Base-by-base conservation (phyloP, 2,329 filamentous ascomycete genomes). In the Diaporthe sp. region DNA sequence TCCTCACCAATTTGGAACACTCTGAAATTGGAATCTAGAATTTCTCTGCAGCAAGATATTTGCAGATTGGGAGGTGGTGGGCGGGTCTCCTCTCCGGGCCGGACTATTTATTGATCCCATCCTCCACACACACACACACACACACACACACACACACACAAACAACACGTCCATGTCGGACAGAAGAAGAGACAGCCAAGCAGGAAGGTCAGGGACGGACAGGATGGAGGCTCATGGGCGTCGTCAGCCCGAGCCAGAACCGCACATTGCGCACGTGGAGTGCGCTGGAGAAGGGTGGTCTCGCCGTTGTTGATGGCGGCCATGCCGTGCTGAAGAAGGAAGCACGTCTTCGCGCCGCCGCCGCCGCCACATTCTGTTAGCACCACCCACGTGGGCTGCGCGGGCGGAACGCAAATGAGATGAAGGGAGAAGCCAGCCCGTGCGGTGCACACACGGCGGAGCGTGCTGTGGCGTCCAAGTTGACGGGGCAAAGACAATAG, bases 281-380 rank as follows among this genome's bases (percentile, higher is more conserved):
- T 10, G 37, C n/a, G 7, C 12, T 32, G 25, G 42, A 65, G 27
- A 15, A 25, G 61, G 61, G 42, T 35, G 30, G 61, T 30, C 42
- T 37, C 19, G 42, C 61, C 61, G 63, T 66, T 66, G 47, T 10
- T 22, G 13, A 53, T 68, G 63, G 63, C 63, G 47, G 63, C 47
- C 63, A 68, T 8, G 47, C 47, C 7, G n/a, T 27, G 44, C 47
- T 68, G 63, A 51, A 68, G 8, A 53, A 53, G 63, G 15, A 53
- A 68, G 13, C 19, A 53, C 15, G 44, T 39, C 59, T 65, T 47
- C 4, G 59, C 19, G 15, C 50, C 50, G 58, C 37, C 59, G 39
- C 39, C 39, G 42, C 42, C 61, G 44, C 61, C 30, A 51, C 63
- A 63, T 50, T 51, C 4, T 22, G 59, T 53, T 68, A 53, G 63